Conservation (phyloP, 441 rosid genomes). For the Pelargonium fulgidum region DNA sequence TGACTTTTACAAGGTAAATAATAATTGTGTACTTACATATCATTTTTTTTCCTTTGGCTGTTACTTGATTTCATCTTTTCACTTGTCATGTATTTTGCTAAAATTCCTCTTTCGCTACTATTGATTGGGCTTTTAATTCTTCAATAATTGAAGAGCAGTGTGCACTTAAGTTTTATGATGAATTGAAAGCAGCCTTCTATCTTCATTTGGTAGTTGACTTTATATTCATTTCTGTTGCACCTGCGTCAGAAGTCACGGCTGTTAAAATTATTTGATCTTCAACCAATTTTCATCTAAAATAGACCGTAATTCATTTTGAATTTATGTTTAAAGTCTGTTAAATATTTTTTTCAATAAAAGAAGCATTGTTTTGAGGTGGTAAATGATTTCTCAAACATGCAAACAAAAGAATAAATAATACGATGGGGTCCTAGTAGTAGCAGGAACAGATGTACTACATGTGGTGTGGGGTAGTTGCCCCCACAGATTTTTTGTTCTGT, state of each 20-base stretch:
- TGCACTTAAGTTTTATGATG: neutral
- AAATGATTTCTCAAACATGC: too few relatives aligned
- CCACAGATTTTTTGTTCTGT: too few relatives aligned
- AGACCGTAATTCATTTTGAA: too few relatives aligned
- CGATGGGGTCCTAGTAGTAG: too few relatives aligned
- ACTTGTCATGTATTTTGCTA: neutral
- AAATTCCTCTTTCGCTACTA: neutral
- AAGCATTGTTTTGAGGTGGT: too few relatives aligned
- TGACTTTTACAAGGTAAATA: constrained; percentile 73
- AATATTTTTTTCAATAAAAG: too few relatives aligned
- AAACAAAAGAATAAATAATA: too few relatives aligned
- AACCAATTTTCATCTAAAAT: too few relatives aligned
- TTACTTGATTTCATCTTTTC: constrained; percentile 4
- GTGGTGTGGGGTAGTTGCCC: too few relatives aligned
- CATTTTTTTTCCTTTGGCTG: constrained; percentile 11
- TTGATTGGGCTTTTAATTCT: neutral
- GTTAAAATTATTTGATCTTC: neutral
- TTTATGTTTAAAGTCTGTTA: too few relatives aligned
- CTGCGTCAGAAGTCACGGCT: neutral
- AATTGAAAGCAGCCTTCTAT: neutral
- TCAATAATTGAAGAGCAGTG: neutral
- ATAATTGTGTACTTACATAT: constrained; percentile 11
- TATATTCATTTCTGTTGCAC: neutral
- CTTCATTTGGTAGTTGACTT: neutral
- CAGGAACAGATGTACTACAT: too few relatives aligned